Conservation (phyloP, 2,329 filamentous ascomycete genomes). For the Sordariomycetes sp. region DNA sequence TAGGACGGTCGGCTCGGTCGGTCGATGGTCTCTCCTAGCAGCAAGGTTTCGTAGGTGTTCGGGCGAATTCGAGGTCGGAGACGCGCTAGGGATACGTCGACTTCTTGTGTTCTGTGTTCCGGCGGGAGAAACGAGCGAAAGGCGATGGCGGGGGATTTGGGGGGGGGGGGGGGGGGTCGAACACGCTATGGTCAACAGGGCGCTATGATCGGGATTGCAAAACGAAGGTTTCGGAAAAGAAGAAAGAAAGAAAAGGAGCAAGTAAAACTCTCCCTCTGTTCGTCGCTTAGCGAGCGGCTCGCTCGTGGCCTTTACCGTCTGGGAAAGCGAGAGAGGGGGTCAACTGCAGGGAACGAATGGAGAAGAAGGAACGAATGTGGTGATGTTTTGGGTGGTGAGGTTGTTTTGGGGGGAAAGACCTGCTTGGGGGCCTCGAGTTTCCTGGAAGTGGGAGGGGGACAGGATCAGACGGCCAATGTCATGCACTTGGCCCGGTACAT, state of each 20-base stretch:
- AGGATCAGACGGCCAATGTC: background rate
- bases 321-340: background rate
- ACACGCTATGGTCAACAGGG: background rate
- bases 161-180: background rate
- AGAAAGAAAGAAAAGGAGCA: constrained; percentile 2
- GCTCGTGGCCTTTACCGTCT: background rate
- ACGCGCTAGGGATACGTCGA: background rate
- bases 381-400: background rate
- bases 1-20: background rate
- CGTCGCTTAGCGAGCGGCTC: background rate
- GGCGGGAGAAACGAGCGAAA: background rate
- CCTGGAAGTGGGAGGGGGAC: background rate
- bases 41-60: background rate
- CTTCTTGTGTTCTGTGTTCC: background rate
- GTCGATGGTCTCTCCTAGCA: background rate
- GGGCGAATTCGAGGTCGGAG: background rate
- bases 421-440: background rate
- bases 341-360: background rate
- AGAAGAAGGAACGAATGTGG: constrained; percentile 4
- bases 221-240: background rate
- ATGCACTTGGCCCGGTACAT: background rate
- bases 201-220: background rate
- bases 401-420: background rate
- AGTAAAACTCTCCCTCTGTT: background rate
- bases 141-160: background rate